Evolutionary conservation across 257 asterid genomes (phyloP), one percentile per base, ranked within the genome.

Genomic region (Solanum peruvianum): DNA sequence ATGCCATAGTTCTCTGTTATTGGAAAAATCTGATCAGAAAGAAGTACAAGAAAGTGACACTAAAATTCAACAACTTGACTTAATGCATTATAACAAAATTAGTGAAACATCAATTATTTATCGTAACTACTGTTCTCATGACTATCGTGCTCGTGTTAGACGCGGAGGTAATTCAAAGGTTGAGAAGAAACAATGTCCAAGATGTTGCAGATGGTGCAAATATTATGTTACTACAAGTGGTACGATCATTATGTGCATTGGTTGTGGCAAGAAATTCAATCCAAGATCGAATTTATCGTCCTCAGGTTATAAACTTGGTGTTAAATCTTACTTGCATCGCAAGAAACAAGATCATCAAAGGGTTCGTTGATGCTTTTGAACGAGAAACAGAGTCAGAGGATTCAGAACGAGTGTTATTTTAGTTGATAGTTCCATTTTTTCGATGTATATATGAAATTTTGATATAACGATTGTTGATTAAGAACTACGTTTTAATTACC

Each of bases 211-310:
- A 80, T 80, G 85, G 85, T 80, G 85, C 67, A 80, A 80, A 80
- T 80, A 80, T 47, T 80, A 49, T 29, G 39, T 2, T 47, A 80
- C 44, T 9, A 29, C 14, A 42, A 76, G 60, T 77, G 45, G 6
- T 2, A 49, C 29, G 29, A 80, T 80, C n/a, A 29, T 80, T 5
- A 49, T 27, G 45, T 80, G 85, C 20, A 13, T 41, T 49, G 56
- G 85, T 0, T 80, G 85, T 94, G 75, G 92, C 7, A 47, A 47
- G 20, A 80, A 80, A 14, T 80, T 80, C 29, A 12, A 80, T 29
- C 69, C 85, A 27, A 80, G 13, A 31, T 6, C 67, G 18, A 47
- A 29, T 80, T 80, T 0, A 73, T 73, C 31, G 67, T 45, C 25
- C 18, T 16, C 67, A 0, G 5, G 14, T n/a, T n/a, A 4, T 25